These are phyloP conservation scores for Stagonosporopsis vannaccii DNA, from an alignment of 2,329 filamentous ascomycete genomes.

Conservation along the genomic window DNA sequence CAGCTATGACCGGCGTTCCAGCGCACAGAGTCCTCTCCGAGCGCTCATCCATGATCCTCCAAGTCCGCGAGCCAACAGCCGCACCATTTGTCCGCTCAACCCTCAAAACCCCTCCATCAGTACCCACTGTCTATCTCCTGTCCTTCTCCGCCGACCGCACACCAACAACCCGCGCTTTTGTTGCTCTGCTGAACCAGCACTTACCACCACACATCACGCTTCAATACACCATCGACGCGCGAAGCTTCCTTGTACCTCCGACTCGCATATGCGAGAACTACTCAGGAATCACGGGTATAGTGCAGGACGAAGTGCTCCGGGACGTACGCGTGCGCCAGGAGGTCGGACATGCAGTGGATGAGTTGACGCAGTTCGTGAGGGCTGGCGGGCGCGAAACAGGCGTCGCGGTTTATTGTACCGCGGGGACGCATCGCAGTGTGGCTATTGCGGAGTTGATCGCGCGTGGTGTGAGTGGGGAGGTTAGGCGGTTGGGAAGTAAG, in stretches of 20 bases:
- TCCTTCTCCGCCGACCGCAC: slow-evolving; percentile 27
- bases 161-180: slow-evolving; percentile 1
- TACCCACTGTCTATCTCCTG: slow-evolving; percentile 36
- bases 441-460: slow-evolving; percentile 39
- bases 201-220: slow-evolving; percentile 25
- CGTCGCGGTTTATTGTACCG: slow-evolving; percentile 35
- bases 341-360: slow-evolving; percentile 19
- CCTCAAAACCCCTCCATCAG: background rate
- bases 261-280: slow-evolving; percentile 24
- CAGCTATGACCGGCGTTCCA: background rate
- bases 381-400: slow-evolving; percentile 14
- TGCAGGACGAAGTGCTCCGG: slow-evolving; percentile 34
- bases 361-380: slow-evolving; percentile 18
- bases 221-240: slow-evolving; percentile 36
- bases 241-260: slow-evolving; percentile 22
- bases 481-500: slow-evolving; percentile 9
- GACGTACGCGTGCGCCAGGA: slow-evolving; percentile 25
- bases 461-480: slow-evolving; percentile 26
- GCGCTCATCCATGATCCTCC: background rate
- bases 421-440: slow-evolving; percentile 45
- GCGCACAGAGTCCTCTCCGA: background rate
- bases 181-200: slow-evolving; percentile 23
- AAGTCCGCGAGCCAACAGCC: background rate
- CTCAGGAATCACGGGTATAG: slow-evolving; percentile 29
- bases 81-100: background rate